phyloP scores from a whole-genome alignment of 2,329 filamentous ascomycete genomes.

The Nothopassalora personata region DNA sequence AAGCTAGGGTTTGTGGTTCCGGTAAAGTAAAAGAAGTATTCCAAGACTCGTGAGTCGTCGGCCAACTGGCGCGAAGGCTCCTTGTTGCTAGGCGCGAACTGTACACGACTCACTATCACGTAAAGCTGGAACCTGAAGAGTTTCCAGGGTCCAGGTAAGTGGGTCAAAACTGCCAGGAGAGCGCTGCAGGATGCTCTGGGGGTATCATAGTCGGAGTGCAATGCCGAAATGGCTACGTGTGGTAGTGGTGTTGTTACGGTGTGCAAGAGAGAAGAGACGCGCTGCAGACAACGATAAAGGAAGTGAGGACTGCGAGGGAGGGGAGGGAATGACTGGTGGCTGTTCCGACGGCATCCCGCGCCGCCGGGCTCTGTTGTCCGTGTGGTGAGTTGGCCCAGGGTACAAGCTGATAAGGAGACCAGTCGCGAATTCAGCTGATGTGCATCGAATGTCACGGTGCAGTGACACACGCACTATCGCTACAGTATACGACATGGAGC shows the following conservation, averaged over 20 bases:
- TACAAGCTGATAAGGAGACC: constrained; percentile 2
- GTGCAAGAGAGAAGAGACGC: background rate
- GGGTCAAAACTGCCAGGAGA: constrained; percentile 5
- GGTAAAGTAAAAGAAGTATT: constrained; percentile 10
- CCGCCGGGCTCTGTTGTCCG: background rate
- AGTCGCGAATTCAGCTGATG: background rate
- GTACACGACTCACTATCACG: background rate
- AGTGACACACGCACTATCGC: background rate
- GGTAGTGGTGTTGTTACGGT: background rate
- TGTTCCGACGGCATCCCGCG: background rate
- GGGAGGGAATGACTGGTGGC: background rate
- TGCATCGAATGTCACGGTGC: background rate
- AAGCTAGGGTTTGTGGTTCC: constrained; percentile 11
- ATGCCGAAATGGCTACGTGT: background rate
- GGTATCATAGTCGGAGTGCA: background rate
- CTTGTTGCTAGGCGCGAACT: background rate
- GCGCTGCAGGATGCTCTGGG: background rate
- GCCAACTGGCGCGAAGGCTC: constrained; percentile 5
- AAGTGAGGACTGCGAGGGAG: background rate
- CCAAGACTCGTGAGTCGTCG: constrained; percentile 10
- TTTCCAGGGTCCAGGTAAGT: background rate
- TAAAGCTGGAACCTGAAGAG: background rate
- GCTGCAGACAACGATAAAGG: background rate
- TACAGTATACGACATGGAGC: background rate
- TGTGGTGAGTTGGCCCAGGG: background rate